A percentile compares a stretch with the other conserved stretches of the same genome.
Conservation (phyloP, 2,329 filamentous ascomycete species). For the Aureobasidium namibiae region DNA sequence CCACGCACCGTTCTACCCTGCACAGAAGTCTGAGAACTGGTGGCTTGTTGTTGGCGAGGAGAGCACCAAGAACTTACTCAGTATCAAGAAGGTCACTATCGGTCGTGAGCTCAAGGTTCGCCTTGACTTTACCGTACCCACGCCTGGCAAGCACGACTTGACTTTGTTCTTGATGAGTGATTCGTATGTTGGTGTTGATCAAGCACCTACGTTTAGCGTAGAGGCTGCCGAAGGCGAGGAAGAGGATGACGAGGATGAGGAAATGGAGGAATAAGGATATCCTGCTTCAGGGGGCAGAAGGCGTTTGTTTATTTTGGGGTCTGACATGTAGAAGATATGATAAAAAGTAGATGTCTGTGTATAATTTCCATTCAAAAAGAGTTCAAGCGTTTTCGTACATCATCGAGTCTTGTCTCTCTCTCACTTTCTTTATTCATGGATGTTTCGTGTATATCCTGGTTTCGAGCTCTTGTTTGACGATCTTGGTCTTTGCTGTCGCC, state of each 20-base stretch:
- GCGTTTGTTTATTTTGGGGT: neutral
- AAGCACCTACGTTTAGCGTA: constrained; percentile 83
- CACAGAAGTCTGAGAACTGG: constrained; percentile 93
- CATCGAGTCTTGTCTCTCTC: too few species aligned
- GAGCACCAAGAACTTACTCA: constrained; percentile 74
- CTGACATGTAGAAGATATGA: neutral
- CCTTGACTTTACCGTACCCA: constrained; percentile 82
- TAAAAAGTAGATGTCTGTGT: neutral
- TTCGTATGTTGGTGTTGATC: constrained; percentile 93
- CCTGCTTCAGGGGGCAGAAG: neutral
- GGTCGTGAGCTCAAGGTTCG: constrained; percentile 67
- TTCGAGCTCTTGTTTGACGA: too few species aligned
- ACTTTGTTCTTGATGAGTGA: constrained; percentile 96
- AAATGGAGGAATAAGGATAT: constrained; percentile 10
- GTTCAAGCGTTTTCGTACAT: neutral
- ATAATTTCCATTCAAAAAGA: too few species aligned
- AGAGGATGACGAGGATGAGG: constrained; percentile 80
- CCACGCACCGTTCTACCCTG: constrained; percentile 90
- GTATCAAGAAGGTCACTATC: constrained; percentile 91
- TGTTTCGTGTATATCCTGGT: too few species aligned
- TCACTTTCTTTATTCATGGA: too few species aligned
- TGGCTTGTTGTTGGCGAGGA: constrained; percentile 96
- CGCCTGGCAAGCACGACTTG: constrained; percentile 73
- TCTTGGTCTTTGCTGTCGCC: too few species aligned
- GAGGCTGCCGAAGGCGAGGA: constrained; percentile 89